These are phyloP conservation scores for Phallus indusiatus DNA, from an alignment of 768 basidiomycete species.

Conservation along the genomic window DNA sequence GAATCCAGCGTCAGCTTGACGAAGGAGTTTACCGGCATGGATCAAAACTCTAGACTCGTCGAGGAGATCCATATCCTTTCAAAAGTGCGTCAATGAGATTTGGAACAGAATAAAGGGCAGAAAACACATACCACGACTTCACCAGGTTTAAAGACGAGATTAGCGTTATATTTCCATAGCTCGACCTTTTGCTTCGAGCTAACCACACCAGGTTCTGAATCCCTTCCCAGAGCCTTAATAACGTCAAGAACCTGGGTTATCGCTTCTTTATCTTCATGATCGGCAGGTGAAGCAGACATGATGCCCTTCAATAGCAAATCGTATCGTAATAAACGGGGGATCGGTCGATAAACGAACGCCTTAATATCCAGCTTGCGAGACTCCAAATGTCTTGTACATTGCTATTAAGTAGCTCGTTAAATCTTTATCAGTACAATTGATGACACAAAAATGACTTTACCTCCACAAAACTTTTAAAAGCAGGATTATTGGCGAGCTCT, in stretches of 20 bases:
- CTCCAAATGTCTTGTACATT: slow-evolving; percentile 55
- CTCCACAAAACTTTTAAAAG: slow-evolving; percentile 78
- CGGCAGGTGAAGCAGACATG: slow-evolving; percentile 59
- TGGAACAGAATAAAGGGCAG: not conserved
- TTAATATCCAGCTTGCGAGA: slow-evolving; percentile 86
- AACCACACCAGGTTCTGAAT: slow-evolving; percentile 77
- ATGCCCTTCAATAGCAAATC: slow-evolving; percentile 77
- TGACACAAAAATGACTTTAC: slow-evolving; percentile 31
- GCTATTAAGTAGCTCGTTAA: slow-evolving; percentile 20
- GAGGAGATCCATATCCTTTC: slow-evolving; percentile 79
- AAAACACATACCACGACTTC: slow-evolving; percentile 46
- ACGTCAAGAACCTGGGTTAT: slow-evolving; percentile 84
- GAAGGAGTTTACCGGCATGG: slow-evolving; percentile 70
- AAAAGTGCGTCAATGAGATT: not conserved
- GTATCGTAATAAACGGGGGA: slow-evolving; percentile 83
- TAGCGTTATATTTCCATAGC: slow-evolving; percentile 76
- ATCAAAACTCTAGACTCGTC: slow-evolving; percentile 77
- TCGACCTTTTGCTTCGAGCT: slow-evolving; percentile 85
- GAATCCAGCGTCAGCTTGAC: slow-evolving; percentile 83
- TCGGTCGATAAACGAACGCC: slow-evolving; percentile 85
- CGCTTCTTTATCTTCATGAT: slow-evolving; percentile 71
- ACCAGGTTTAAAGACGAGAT: slow-evolving; percentile 70
- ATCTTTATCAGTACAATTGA: not conserved
- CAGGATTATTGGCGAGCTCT: slow-evolving; percentile 71
- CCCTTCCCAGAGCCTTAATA: slow-evolving; percentile 78